Percentiles rank a stretch among this genome's conserved stretches.
These are phyloP conservation scores for Teunomyces gatunensis DNA, from an alignment of 805 yeast genomes.

Conservation along the genomic window DNA sequence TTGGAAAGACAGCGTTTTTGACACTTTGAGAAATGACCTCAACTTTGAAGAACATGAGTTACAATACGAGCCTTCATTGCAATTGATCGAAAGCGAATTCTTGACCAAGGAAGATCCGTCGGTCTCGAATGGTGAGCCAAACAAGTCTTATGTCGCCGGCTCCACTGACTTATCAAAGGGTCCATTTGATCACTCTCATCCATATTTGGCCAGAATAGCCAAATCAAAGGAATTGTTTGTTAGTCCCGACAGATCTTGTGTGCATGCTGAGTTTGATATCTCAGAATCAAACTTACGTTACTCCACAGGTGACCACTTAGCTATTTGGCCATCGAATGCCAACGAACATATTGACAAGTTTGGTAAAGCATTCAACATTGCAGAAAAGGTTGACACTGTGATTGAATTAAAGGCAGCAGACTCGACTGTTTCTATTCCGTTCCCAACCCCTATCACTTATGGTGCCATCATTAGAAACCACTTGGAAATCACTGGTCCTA, in stretches of 20 bases:
- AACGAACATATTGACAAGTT: constrained; percentile 70
- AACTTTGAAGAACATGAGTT: constrained; percentile 78
- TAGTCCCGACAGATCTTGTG: constrained; percentile 66
- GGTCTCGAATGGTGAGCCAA: constrained; percentile 76
- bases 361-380: constrained; percentile 59
- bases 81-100: constrained; percentile 36
- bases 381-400: constrained; percentile 49
- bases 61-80: constrained; percentile 68
- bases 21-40: constrained; percentile 58
- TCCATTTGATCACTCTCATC: constrained; percentile 80
- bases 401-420: constrained; percentile 70
- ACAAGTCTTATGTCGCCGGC: constrained; percentile 39
- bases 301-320: constrained; percentile 94
- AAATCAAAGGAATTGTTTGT: constrained; percentile 68
- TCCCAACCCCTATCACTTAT: constrained; percentile 83
- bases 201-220: constrained; percentile 71
- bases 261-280: constrained; percentile 87
- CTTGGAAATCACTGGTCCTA: constrained; percentile 88
- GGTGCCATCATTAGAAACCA: constrained; percentile 83
- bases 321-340: constrained; percentile 90
- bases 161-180: constrained; percentile 47
- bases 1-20: constrained; percentile 84
- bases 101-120: constrained; percentile 28
- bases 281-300: constrained; percentile 73
- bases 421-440: constrained; percentile 58